Conservation (phyloP, 2,329 filamentous ascomycete species). For the Ophiostoma triangulosporum region DNA sequence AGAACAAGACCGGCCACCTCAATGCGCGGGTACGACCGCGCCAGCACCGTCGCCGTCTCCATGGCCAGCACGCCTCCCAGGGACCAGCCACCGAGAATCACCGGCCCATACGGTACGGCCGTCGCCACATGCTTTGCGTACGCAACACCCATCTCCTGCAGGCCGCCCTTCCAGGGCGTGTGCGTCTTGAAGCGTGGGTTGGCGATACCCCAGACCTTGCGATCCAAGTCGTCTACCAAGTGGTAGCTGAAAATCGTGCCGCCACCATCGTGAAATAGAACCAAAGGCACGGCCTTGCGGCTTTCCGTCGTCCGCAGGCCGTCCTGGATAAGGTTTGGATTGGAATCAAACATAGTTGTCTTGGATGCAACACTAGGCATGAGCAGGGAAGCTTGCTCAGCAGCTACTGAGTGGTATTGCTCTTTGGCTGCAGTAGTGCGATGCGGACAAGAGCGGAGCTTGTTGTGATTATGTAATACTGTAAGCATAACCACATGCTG, state of each 20-base stretch:
- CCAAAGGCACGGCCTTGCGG: constrained; percentile 27
- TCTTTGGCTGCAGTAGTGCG: too few species aligned
- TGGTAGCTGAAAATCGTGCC: constrained; percentile 46
- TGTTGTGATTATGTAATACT: too few species aligned
- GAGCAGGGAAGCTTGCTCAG: too few species aligned
- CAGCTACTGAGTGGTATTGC: too few species aligned
- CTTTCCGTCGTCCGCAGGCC: constrained; percentile 3
- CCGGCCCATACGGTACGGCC: constrained; percentile 23
- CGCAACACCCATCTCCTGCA: constrained; percentile 38
- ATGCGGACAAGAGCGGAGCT: too few species aligned
- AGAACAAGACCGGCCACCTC: constrained; percentile 36
- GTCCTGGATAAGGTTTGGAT: constrained; percentile 15
- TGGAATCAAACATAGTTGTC: constrained; percentile 14
- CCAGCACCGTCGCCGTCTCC: constrained; percentile 33
- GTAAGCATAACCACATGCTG: too few species aligned
- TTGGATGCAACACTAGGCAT: too few species aligned
- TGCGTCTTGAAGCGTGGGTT: constrained; percentile 39
- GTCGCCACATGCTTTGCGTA: constrained; percentile 34
- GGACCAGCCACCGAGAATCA: constrained; percentile 44
- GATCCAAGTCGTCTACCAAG: constrained; percentile 34
- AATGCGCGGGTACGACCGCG: constrained; percentile 17
- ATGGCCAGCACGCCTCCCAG: constrained; percentile 38
- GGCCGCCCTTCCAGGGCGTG: constrained; percentile 33
- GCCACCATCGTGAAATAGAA: constrained; percentile 48
- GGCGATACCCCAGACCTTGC: constrained; percentile 38